Evolutionary conservation across 257 asterid genomes (phyloP), one percentile per base, ranked within the genome.

Genomic region (Leonotis leonurus): DNA sequence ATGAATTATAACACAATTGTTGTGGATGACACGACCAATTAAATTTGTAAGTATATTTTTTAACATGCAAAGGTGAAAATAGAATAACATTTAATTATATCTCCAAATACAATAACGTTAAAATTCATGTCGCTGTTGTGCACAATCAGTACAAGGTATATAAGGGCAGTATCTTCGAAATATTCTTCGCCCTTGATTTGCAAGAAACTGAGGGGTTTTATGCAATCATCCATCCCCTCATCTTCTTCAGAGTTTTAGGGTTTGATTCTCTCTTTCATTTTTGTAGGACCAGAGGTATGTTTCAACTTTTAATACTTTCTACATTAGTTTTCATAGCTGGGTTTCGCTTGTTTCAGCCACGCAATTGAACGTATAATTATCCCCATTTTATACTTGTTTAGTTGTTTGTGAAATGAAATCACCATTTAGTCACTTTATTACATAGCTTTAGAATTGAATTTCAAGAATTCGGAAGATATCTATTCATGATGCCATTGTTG

Each of bases 201-300:
- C 80, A 33, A 43, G 37, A 39, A 52, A 41, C 66, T 65, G 53
- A 78, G 77, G 69, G 75, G 55, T 70, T 76, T 66, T 65, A 8
- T 64, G 40, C 77, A 48, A 62, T 64, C 77, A 56, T 52, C 71
- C 81, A 60, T 21, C 52, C 11, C 36, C 52, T 40, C 18, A 32
- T 39, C 54, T 18, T 25, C 79, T 49, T 60, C 66, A 44, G 51
- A 52, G 60, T 69, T 70, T 68, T 80, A 85, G 92, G 92, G 88
- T 81, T 79, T 61, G 39, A 41, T 26, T 11, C 21, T 44, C n/a
- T 33, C 32, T 62, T 24, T 58, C 59, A 21, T 16, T 71, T 52
- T 52, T 40, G 1, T 61, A 71, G 13, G 48, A 46, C 52, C 57
- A 18, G 57, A 76, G 79, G 81, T 75, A 64, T 44, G 62, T 56